phyloP scores from a whole-genome alignment of 495 filamentous ascomycete genomes.

The Hypomontagnella monticulosa region DNA sequence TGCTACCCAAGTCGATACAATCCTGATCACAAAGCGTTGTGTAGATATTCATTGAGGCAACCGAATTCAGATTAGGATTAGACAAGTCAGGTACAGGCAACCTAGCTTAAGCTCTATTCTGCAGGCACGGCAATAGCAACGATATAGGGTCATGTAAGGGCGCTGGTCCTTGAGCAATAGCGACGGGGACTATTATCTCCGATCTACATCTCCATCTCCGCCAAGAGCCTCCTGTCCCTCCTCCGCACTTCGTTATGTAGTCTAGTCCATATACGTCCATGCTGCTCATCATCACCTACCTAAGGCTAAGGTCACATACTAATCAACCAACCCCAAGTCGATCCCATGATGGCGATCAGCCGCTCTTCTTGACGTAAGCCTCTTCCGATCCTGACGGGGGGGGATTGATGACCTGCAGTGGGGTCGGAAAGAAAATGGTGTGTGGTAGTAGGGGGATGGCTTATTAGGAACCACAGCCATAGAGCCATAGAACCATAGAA shows the following conservation, averaged over 20 bases:
- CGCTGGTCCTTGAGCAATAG: conserved; percentile 31
- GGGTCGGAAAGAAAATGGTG: conserved; percentile 8
- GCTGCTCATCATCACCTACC: conserved; percentile 2
- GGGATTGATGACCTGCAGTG: conserved; percentile 36
- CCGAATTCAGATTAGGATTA: too few species aligned
- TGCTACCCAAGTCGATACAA: not conserved
- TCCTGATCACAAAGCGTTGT: too few species aligned
- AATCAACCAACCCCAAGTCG: conserved; percentile 14
- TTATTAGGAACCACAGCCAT: not conserved
- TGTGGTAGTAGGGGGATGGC: conserved; percentile 7
- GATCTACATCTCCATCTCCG: conserved; percentile 24
- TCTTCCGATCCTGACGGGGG: conserved; percentile 39
- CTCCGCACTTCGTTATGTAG: not conserved
- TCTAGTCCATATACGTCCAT: not conserved
- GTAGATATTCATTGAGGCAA: too few species aligned
- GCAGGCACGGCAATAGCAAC: conserved; percentile 19
- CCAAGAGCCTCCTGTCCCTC: conserved; percentile 25
- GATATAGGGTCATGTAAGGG: conserved; percentile 37
- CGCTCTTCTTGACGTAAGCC: conserved; percentile 38
- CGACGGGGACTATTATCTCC: conserved; percentile 23
- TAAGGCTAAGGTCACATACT: conserved; percentile 15
- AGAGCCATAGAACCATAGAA: too few species aligned
- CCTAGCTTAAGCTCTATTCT: not conserved
- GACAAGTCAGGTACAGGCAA: not conserved
- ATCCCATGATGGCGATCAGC: conserved; percentile 39